phyloP scores from a whole-genome alignment of 352 stramenopile genomes.

The Globisporangium polare region DNA sequence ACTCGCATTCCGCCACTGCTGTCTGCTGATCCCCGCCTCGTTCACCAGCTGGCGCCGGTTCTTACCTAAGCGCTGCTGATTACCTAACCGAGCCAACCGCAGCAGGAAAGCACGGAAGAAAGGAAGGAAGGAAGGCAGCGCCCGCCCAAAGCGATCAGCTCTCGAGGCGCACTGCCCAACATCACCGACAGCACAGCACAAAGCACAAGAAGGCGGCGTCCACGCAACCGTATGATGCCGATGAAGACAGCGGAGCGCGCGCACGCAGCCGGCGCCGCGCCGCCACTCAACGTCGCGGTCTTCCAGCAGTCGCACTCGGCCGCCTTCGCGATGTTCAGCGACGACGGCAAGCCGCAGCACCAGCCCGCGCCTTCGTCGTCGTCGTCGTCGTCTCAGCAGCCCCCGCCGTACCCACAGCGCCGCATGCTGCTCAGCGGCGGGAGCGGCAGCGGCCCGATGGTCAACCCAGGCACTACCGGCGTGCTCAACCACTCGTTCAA shows the following conservation, averaged over 20 bases:
- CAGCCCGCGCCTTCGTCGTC: neutral
- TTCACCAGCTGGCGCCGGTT: neutral
- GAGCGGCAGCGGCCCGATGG: neutral
- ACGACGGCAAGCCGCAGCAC: constrained; percentile 16
- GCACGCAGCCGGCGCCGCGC: constrained; percentile 3
- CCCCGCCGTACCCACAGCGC: neutral
- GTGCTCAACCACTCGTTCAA: constrained; percentile 12
- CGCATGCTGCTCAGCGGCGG: constrained; percentile 6
- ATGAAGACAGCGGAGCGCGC: neutral
- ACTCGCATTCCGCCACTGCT: neutral
- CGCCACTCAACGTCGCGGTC: constrained; percentile 16
- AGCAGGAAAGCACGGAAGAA: neutral
- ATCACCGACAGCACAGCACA: neutral
- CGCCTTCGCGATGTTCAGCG: constrained; percentile 4
- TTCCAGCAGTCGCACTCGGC: constrained; percentile 15
- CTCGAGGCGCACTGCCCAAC: neutral
- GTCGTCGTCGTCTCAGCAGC: neutral
- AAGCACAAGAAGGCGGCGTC: neutral
- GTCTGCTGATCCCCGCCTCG: neutral
- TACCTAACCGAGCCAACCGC: constrained; percentile 1
- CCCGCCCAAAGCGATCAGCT: neutral
- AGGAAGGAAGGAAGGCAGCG: neutral
- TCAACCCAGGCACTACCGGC: neutral
- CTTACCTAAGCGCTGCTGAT: neutral
- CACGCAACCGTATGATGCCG: neutral